Percentiles rank a stretch among this genome's conserved stretches.
These are phyloP conservation scores for Trichoderma breve DNA, from an alignment of 2,329 filamentous ascomycete species.

Conservation along the genomic window DNA sequence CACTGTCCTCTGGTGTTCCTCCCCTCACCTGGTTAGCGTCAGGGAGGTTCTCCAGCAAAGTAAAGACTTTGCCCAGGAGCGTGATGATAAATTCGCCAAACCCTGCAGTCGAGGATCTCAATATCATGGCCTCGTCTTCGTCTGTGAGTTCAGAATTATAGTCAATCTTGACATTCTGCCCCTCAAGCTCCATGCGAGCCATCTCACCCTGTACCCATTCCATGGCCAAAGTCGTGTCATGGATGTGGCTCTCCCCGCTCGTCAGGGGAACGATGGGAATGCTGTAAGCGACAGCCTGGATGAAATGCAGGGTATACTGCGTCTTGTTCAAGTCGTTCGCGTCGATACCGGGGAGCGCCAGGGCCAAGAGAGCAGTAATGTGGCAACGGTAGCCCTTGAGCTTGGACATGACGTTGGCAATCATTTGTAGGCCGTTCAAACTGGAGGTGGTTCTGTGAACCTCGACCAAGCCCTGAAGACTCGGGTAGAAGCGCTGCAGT, in stretches of 20 bases:
- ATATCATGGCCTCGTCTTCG: conserved; percentile 80
- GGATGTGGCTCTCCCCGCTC: conserved; percentile 59
- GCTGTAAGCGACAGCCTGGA: conserved; percentile 93
- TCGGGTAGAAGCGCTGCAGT: conserved; percentile 92
- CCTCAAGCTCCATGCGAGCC: conserved; percentile 87
- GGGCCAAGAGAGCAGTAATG: conserved; percentile 86
- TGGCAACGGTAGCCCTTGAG: conserved; percentile 97
- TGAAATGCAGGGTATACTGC: conserved; percentile 88
- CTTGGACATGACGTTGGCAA: conserved; percentile 85
- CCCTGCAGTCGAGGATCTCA: conserved; percentile 90
- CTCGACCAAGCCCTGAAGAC: conserved; percentile 92
- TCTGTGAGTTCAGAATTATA: conserved; percentile 80
- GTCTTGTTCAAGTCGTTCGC: conserved; percentile 98
- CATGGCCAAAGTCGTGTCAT: conserved; percentile 75
- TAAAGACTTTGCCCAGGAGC: conserved; percentile 91
- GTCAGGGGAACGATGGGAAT: conserved; percentile 82
- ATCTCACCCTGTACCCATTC: conserved; percentile 94
- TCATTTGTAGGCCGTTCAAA: conserved; percentile 84
- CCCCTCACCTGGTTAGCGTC: conserved; percentile 85
- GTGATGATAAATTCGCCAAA: conserved; percentile 91
- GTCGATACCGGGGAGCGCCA: conserved; percentile 92
- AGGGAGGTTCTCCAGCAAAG: conserved; percentile 88
- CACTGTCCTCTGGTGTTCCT: conserved; percentile 91
- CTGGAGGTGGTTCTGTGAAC: conserved; percentile 96
- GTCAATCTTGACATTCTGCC: conserved; percentile 79